Conservation (phyloP, 2,329 filamentous ascomycete genomes). For the Neonectria coccinea region DNA sequence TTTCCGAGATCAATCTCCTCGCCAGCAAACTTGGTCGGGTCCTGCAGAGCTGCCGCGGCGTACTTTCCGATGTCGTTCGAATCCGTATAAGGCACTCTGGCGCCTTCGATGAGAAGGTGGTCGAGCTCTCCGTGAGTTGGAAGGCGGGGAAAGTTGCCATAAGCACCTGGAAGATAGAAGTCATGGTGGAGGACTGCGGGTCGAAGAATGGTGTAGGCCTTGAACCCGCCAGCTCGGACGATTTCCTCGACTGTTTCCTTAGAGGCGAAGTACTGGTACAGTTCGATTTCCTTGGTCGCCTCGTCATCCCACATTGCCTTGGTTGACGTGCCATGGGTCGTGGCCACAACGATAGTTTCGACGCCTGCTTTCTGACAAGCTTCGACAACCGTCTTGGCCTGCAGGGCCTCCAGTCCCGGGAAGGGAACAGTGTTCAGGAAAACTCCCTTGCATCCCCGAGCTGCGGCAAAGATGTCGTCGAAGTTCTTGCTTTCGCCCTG, state of each 20-base stretch:
- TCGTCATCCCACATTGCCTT: constrained; percentile 43
- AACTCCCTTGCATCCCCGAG: constrained; percentile 49
- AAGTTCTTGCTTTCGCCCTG: constrained; percentile 51
- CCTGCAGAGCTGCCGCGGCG: constrained; percentile 47
- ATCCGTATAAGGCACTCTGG: constrained; percentile 46
- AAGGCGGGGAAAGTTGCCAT: constrained; percentile 47
- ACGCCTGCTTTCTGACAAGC: constrained; percentile 50
- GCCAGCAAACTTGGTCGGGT: constrained; percentile 46
- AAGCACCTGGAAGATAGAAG: constrained; percentile 39
- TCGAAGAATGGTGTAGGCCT: constrained; percentile 50
- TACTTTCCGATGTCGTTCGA: constrained; percentile 49
- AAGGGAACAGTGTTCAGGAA: constrained; percentile 47
- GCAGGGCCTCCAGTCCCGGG: constrained; percentile 45
- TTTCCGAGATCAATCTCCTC: constrained; percentile 48
- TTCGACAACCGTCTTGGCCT: constrained; percentile 48
- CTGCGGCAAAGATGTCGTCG: constrained; percentile 48
- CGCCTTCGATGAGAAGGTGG: constrained; percentile 38
- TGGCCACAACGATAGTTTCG: constrained; percentile 44
- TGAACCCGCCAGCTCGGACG: constrained; percentile 46
- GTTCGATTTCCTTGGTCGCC: constrained; percentile 6
- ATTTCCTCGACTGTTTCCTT: constrained; percentile 53
- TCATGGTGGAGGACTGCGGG: constrained; percentile 48
- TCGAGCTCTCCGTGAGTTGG: constrained; percentile 45
- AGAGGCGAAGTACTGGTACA: constrained; percentile 51
- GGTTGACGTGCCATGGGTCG: constrained; percentile 37